These are phyloP conservation scores for Trypanosoma lewisi DNA, from an alignment of 208 protist genomes.

Conservation along the genomic window DNA sequence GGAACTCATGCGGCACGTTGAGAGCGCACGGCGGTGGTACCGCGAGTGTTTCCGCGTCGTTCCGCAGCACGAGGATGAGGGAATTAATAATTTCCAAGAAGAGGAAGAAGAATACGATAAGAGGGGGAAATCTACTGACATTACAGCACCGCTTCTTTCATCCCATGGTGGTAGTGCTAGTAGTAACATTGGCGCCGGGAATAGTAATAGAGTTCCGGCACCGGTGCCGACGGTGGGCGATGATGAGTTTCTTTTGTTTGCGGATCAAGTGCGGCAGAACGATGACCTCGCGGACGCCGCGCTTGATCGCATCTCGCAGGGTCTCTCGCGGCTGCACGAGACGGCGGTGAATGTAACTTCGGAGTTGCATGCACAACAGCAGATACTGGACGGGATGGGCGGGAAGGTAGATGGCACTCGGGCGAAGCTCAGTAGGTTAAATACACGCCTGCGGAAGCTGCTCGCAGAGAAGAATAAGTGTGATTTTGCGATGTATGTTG, in stretches of 20 bases:
- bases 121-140: not conserved
- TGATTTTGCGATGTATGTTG: slow-evolving; percentile 16
- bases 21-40: slow-evolving; percentile 48
- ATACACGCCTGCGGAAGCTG: slow-evolving; percentile 9
- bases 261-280: slow-evolving; percentile 12
- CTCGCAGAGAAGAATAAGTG: slow-evolving; percentile 9
- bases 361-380: slow-evolving; percentile 15
- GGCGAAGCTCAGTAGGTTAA: slow-evolving; percentile 5
- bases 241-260: slow-evolving; percentile 15
- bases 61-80: slow-evolving; percentile 9
- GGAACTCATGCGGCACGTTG: slow-evolving; percentile 36
- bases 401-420: slow-evolving; percentile 11
- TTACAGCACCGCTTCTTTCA: slow-evolving; percentile 1
- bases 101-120: not conserved
- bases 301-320: slow-evolving; percentile 17
- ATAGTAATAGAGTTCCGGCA: not conserved
- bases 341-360: slow-evolving; percentile 12
- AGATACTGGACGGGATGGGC: slow-evolving; percentile 12
- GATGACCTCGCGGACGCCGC: slow-evolving; percentile 12
- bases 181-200: not conserved
- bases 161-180: slow-evolving; percentile 7
- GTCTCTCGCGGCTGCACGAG: slow-evolving; percentile 18
- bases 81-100: not conserved
- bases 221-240: not conserved
- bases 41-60: slow-evolving; percentile 42